A percentile compares a stretch with the other conserved stretches of the same genome.
Evolutionary conservation across 352 stramenopile species (phyloP).

Genomic region (Pythium myriotylum): DNA sequence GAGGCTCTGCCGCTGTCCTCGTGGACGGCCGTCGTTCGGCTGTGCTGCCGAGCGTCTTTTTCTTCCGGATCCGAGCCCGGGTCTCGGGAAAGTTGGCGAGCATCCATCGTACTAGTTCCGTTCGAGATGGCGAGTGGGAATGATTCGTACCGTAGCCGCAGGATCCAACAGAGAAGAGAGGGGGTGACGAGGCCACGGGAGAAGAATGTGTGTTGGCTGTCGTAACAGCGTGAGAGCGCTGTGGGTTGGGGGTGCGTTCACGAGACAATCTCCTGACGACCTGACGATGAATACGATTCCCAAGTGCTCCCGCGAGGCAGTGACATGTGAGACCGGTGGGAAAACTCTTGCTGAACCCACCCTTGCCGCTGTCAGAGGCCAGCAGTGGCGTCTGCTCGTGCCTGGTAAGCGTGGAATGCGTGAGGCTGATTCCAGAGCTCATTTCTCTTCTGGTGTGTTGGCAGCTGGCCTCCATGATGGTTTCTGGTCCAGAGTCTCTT

Average conservation of each 20-base stretch:
- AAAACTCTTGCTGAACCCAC: background rate
- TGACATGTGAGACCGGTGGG: constrained; percentile 1
- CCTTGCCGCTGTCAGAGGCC: too few species aligned
- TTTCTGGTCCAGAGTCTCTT: background rate
- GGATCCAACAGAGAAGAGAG: too few species aligned
- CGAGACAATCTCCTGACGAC: background rate
- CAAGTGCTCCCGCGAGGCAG: background rate
- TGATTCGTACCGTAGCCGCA: background rate
- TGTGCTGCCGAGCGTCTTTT: constrained; percentile 8
- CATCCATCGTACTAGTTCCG: too few species aligned
- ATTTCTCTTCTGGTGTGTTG: too few species aligned
- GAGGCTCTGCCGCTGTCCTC: background rate
- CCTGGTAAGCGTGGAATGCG: too few species aligned
- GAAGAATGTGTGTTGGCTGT: background rate
- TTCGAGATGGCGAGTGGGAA: too few species aligned
- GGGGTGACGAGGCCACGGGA: too few species aligned
- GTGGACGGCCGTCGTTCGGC: background rate
- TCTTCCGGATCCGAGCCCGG: constrained; percentile 1
- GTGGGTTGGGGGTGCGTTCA: background rate
- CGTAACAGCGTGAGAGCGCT: background rate
- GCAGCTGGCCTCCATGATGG: background rate
- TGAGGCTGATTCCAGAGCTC: too few species aligned
- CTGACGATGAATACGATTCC: background rate
- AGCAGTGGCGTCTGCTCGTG: too few species aligned
- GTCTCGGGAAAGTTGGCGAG: background rate